Evolutionary conservation across 495 filamentous ascomycete genomes (phyloP).

Genomic region (Penicillium silybi): DNA sequence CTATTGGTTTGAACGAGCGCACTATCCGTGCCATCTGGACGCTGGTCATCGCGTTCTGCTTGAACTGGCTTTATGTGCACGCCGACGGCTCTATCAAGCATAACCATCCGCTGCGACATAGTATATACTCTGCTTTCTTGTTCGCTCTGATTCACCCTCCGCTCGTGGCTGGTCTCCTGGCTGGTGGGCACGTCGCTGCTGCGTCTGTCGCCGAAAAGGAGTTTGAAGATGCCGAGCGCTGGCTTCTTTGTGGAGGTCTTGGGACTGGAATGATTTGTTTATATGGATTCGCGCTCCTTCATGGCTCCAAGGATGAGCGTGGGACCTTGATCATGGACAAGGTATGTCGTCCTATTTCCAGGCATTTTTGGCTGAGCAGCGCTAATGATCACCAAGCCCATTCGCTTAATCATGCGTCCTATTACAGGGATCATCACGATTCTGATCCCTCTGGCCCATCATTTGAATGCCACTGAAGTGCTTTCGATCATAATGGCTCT

Average conservation of each 20-base stretch:
- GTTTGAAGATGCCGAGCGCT: conserved; percentile 27
- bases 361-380: too few relatives aligned
- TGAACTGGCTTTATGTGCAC: conserved; percentile 42
- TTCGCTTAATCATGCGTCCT: conserved; percentile 33
- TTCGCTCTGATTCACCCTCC: conserved; percentile 40
- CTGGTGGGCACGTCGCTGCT: conserved; percentile 38
- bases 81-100: conserved; percentile 32
- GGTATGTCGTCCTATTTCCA: too few relatives aligned
- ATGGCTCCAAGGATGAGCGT: conserved; percentile 26
- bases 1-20: conserved; percentile 33
- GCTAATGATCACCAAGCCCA: too few relatives aligned
- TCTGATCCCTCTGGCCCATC: conserved; percentile 25
- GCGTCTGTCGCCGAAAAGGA: conserved; percentile 18
- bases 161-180: conserved; percentile 33
- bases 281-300: conserved; percentile 31
- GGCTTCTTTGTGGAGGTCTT: conserved; percentile 37
- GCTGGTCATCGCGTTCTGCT: conserved; percentile 43
- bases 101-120: conserved; percentile 34
- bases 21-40: conserved; percentile 39
- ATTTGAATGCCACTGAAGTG: conserved; percentile 22
- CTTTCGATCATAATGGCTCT: conserved; percentile 35
- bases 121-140: conserved; percentile 26
- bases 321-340: conserved; percentile 23
- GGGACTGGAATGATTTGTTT: conserved; percentile 35
- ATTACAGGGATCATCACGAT: conserved; percentile 27